Conservation (phyloP, 139 green algal genomes). For the Chlorella sp. region DNA sequence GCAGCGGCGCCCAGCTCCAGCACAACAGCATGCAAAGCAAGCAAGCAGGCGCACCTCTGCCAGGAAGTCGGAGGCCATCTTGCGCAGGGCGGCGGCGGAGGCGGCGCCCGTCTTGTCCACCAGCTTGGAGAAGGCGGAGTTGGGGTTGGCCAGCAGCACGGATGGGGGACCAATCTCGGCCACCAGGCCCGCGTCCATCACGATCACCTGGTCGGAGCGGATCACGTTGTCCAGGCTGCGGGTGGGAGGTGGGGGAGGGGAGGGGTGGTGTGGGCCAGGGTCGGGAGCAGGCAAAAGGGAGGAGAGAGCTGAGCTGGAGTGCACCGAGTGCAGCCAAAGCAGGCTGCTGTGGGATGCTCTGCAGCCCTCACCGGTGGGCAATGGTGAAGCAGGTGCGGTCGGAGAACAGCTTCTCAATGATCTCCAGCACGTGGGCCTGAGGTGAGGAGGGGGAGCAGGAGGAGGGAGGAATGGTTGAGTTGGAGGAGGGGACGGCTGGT, state of each 20-base stretch:
- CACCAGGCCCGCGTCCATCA: slow-evolving; percentile 58
- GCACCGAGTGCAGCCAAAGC: not conserved
- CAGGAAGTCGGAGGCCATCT: slow-evolving; percentile 54
- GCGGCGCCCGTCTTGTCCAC: slow-evolving; percentile 60
- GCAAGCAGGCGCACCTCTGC: not conserved
- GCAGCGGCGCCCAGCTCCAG: too few relatives aligned
- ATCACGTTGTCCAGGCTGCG: slow-evolving; percentile 54
- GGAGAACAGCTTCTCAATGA: slow-evolving; percentile 56
- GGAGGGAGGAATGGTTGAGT: not conserved
- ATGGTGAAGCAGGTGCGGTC: slow-evolving; percentile 70
- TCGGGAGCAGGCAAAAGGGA: too few relatives aligned
- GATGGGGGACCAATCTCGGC: slow-evolving; percentile 47
- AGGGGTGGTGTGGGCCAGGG: too few relatives aligned
- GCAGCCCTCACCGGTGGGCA: slow-evolving; percentile 61
- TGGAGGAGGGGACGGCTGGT: too few relatives aligned
- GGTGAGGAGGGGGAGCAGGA: slow-evolving; percentile 45
- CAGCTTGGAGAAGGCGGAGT: slow-evolving; percentile 65
- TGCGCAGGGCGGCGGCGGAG: slow-evolving; percentile 56
- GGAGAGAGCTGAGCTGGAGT: too few relatives aligned
- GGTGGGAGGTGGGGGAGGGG: slow-evolving; percentile 38
- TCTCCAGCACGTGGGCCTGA: slow-evolving; percentile 72
- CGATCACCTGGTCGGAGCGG: slow-evolving; percentile 38
- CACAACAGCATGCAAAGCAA: too few relatives aligned
- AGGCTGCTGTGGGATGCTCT: not conserved
- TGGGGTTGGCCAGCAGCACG: slow-evolving; percentile 42